These are phyloP conservation scores for Mycocentrospora acerina DNA, from an alignment of 2,329 filamentous ascomycete species.

Conservation along the genomic window DNA sequence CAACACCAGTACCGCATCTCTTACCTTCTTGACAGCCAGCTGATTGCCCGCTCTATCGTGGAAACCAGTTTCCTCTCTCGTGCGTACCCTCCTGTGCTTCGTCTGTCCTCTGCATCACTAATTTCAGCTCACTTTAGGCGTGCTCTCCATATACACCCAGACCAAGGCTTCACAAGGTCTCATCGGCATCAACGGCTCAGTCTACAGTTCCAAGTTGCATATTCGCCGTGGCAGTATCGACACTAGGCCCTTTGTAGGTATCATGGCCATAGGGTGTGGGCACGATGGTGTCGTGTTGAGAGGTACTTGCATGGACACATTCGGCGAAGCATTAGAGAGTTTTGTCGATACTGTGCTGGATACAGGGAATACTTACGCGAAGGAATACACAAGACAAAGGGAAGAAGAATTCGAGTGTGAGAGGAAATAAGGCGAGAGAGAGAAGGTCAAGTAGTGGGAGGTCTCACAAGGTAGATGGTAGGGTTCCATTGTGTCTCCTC, in stretches of 20 bases:
- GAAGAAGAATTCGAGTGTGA: neutral
- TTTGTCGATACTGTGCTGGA: conserved; percentile 6
- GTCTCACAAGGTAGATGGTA: no score
- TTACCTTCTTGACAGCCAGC: conserved; percentile 4
- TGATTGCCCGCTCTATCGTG: conserved; percentile 4
- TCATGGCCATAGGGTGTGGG: neutral
- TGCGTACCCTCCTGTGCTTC: neutral
- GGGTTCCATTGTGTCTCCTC: no score
- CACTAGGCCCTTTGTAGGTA: conserved; percentile 1
- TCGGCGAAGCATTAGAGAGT: conserved; percentile 3
- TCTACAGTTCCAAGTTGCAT: conserved; percentile 1
- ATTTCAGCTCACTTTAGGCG: neutral
- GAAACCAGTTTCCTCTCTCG: conserved; percentile 7
- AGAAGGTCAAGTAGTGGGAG: neutral
- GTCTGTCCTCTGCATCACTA: neutral
- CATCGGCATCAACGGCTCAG: neutral
- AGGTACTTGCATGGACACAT: conserved; percentile 1
- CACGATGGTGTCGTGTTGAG: conserved; percentile 1
- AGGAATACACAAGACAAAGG: neutral
- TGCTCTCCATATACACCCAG: conserved; percentile 7
- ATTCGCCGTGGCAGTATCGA: conserved; percentile 1
- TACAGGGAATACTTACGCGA: neutral
- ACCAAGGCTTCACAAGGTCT: conserved; percentile 1
- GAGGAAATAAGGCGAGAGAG: neutral
- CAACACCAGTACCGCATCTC: conserved; percentile 3